phyloP scores from a whole-genome alignment of 2,329 filamentous ascomycete species.

The Paraconiothyrium sp. region DNA sequence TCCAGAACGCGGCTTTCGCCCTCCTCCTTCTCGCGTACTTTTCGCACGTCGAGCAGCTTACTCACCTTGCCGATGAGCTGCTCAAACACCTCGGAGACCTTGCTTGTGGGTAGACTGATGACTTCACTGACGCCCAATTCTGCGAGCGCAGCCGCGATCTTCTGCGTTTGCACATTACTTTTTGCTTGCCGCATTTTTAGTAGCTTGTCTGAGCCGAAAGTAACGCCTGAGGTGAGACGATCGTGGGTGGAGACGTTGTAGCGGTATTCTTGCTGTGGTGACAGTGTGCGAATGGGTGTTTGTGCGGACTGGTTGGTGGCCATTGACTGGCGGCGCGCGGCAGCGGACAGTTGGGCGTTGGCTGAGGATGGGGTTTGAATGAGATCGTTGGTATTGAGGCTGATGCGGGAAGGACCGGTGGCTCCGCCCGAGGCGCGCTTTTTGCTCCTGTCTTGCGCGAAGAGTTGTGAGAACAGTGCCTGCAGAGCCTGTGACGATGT shows the following conservation, averaged over 20 bases:
- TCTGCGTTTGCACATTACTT: constrained; percentile 76
- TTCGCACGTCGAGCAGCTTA: constrained; percentile 75
- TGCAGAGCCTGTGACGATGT: constrained; percentile 83
- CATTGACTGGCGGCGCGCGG: constrained; percentile 48
- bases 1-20: constrained; percentile 62
- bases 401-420: constrained; percentile 47
- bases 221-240: constrained; percentile 83
- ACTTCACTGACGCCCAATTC: constrained; percentile 76
- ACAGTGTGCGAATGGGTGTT: constrained; percentile 62
- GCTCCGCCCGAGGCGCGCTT: constrained; percentile 69
- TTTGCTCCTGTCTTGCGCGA: constrained; percentile 86
- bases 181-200: constrained; percentile 82
- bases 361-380: constrained; percentile 46
- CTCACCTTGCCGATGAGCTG: constrained; percentile 73
- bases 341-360: constrained; percentile 38
- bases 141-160: constrained; percentile 75
- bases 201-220: constrained; percentile 86
- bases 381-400: constrained; percentile 48
- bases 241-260: constrained; percentile 90
- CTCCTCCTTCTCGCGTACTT: constrained; percentile 79
- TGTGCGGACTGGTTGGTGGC: constrained; percentile 48
- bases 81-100: constrained; percentile 77
- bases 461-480: constrained; percentile 81
- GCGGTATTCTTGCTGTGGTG: constrained; percentile 76
- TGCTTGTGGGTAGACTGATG: constrained; percentile 77